Evolutionary conservation across 768 basidiomycete genomes (phyloP).

Genomic region (Pisolithus marmoratus): DNA sequence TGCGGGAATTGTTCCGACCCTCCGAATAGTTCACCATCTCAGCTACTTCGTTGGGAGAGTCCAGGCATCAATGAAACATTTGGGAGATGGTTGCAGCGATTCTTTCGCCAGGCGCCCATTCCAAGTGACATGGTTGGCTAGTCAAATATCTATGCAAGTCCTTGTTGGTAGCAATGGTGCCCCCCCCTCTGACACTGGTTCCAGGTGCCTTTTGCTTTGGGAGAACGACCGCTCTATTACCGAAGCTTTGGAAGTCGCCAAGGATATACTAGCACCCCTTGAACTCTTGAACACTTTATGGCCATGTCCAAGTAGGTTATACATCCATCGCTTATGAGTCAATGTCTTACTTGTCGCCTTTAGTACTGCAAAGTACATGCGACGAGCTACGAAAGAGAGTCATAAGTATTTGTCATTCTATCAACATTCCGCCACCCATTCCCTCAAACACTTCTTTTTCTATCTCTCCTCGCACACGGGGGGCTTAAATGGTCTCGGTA

Average conservation of each 20-base stretch:
- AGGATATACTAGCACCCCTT: constrained; percentile 54
- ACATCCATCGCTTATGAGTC: background rate
- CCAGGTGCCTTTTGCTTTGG: constrained; percentile 63
- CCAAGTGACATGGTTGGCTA: constrained; percentile 66
- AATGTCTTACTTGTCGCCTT: background rate
- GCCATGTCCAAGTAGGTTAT: constrained; percentile 47
- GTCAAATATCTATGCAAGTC: constrained; percentile 57
- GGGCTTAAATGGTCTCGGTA: background rate
- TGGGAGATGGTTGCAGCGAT: constrained; percentile 46
- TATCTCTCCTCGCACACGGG: constrained; percentile 5
- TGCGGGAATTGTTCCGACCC: constrained; percentile 3
- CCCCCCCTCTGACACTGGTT: background rate
- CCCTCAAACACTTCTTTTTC: constrained; percentile 36
- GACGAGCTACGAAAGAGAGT: constrained; percentile 45
- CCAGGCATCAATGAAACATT: constrained; percentile 46
- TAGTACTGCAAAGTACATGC: constrained; percentile 45
- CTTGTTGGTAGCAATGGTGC: background rate
- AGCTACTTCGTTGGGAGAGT: constrained; percentile 59
- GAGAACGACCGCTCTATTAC: constrained; percentile 51
- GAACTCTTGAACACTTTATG: constrained; percentile 68
- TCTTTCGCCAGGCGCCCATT: constrained; percentile 64
- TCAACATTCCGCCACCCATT: constrained; percentile 37
- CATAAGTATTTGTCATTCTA: constrained; percentile 41
- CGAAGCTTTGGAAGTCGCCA: constrained; percentile 61
- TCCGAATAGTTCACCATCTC: constrained; percentile 56